phyloP scores from a whole-genome alignment of 495 filamentous ascomycete genomes.

The Xylaria castorea region DNA sequence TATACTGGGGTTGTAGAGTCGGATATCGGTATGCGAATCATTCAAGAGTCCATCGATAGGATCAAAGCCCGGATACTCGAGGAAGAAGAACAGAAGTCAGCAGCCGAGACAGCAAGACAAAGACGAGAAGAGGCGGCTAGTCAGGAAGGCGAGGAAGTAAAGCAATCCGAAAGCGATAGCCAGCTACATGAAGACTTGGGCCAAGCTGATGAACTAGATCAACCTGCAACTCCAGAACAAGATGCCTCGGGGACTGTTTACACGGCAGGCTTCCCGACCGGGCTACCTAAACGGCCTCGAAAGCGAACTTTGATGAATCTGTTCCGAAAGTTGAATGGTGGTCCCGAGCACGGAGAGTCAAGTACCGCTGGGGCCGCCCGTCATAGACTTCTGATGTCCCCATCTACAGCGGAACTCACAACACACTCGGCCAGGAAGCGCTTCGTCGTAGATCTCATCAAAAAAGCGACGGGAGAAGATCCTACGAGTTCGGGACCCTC shows the following conservation, averaged over 20 bases:
- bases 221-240: background rate
- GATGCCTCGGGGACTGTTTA: background rate
- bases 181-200: background rate
- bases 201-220: background rate
- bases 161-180: constrained; percentile 25
- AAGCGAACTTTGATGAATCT: constrained; percentile 30
- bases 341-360: constrained; percentile 33
- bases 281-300: constrained; percentile 27
- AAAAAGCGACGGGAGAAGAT: constrained; percentile 30
- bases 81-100: constrained; percentile 2
- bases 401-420: constrained; percentile 14
- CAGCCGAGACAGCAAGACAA: constrained; percentile 33
- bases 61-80: constrained; percentile 40
- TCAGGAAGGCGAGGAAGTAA: constrained; percentile 28
- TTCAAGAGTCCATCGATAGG: constrained; percentile 42
- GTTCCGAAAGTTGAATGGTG: constrained; percentile 33
- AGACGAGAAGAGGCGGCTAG: constrained; percentile 26
- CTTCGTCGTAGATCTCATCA: constrained; percentile 31
- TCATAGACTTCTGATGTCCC: constrained; percentile 29
- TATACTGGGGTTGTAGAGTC: constrained; percentile 33
- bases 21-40: constrained; percentile 40
- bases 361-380: constrained; percentile 36
- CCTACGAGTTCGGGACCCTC: constrained; percentile 20
- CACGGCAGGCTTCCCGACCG: constrained; percentile 1
- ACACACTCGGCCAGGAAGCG: constrained; percentile 27